phyloP scores from a whole-genome alignment of 768 basidiomycete species.

The Cyclocybe cylindracea region DNA sequence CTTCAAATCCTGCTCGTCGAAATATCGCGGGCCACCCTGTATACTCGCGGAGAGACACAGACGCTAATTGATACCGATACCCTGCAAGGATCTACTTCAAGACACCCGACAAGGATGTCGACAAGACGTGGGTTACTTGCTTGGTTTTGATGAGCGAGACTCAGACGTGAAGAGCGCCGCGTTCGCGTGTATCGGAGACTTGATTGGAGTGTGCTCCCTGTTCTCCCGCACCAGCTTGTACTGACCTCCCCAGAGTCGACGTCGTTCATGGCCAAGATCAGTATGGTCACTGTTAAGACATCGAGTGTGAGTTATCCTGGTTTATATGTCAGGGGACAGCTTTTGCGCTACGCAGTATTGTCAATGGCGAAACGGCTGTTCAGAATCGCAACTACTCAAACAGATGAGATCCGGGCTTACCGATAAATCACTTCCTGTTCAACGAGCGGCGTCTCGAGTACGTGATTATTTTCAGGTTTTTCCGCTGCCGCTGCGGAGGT shows the following conservation, averaged over 20 bases:
- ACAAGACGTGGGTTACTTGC: constrained; percentile 60
- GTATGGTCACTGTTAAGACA: constrained; percentile 63
- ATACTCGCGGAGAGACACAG: constrained; percentile 79
- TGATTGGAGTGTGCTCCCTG: constrained; percentile 64
- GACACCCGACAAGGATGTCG: constrained; percentile 56
- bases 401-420: constrained; percentile 71
- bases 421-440: constrained; percentile 85
- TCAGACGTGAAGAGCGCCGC: constrained; percentile 59
- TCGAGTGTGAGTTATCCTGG: constrained; percentile 57
- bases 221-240: neutral
- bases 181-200: constrained; percentile 83
- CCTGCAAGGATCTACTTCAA: constrained; percentile 74
- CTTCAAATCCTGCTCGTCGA: constrained; percentile 46
- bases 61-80: constrained; percentile 75
- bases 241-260: constrained; percentile 63
- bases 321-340: neutral
- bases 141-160: neutral
- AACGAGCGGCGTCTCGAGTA: constrained; percentile 83
- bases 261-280: constrained; percentile 92
- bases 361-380: constrained; percentile 76
- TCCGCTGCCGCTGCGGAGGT: constrained; percentile 51
- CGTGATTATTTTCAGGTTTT: constrained; percentile 5
- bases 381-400: constrained; percentile 87
- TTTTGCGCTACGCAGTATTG: constrained; percentile 40
- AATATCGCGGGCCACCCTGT: constrained; percentile 73